phyloP scores from a whole-genome alignment of 106 monocot species.

The Platanthera zijinensis region DNA sequence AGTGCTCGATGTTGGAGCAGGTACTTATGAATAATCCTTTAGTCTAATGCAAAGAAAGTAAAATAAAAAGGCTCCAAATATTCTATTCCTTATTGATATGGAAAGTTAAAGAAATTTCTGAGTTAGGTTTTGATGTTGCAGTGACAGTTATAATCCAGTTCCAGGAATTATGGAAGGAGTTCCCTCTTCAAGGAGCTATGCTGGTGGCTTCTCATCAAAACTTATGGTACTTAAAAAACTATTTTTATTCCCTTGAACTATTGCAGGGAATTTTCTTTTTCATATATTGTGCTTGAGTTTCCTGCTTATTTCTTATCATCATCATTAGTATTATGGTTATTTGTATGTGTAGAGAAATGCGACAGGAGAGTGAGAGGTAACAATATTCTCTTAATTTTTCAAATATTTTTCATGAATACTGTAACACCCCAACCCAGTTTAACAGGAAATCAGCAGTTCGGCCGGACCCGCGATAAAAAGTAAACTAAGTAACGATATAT shows the following conservation, averaged over 20 bases:
- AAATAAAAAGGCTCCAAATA: neutral
- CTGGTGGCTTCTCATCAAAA: conserved; percentile 87
- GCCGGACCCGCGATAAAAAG: too few relatives aligned
- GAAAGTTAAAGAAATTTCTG: neutral
- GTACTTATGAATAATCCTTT: conserved; percentile 20
- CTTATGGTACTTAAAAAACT: conserved; percentile 60
- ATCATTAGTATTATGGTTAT: too few relatives aligned
- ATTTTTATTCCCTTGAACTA: neutral
- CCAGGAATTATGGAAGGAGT: conserved; percentile 84
- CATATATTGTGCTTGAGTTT: neutral
- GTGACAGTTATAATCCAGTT: conserved; percentile 94
- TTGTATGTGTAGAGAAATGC: too few relatives aligned
- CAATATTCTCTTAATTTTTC: too few relatives aligned
- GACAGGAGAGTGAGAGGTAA: too few relatives aligned
- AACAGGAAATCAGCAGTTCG: too few relatives aligned
- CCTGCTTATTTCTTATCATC: too few relatives aligned
- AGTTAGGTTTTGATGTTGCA: conserved; percentile 15
- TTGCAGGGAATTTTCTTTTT: neutral
- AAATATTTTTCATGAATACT: too few relatives aligned
- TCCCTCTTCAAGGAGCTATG: conserved; percentile 94
- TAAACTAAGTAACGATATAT: too few relatives aligned
- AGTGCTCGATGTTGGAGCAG: conserved; percentile 98
- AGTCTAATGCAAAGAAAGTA: neutral
- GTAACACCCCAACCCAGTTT: too few relatives aligned
- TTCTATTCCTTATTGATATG: neutral